Conservation (phyloP, 2,329 filamentous ascomycete genomes). For the Aspergillus sp. region DNA sequence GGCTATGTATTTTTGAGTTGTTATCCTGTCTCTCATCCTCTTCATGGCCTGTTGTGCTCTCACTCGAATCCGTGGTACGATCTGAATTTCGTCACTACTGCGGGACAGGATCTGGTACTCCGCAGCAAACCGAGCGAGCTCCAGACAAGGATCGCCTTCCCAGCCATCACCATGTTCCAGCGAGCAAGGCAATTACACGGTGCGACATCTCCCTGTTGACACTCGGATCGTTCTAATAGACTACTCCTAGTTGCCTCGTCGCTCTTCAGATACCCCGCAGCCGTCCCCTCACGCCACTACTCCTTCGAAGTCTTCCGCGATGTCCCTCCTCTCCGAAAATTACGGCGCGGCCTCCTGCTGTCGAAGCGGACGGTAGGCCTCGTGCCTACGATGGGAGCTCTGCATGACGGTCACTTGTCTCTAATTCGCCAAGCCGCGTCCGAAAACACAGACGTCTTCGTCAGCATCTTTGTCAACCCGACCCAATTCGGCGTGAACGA, state of each 20-base stretch:
- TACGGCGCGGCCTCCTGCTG: constrained; percentile 68
- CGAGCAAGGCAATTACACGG: constrained; percentile 34
- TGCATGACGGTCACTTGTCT: constrained; percentile 89
- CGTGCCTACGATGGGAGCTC: constrained; percentile 95
- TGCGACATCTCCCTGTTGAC: constrained; percentile 24
- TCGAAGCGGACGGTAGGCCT: constrained; percentile 77
- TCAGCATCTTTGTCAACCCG: constrained; percentile 94
- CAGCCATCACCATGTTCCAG: constrained; percentile 34
- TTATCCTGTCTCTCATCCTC: not conserved
- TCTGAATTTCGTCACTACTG: not conserved
- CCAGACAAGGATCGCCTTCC: constrained; percentile 15
- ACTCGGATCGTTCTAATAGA: constrained; percentile 13
- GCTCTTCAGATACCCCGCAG: constrained; percentile 26
- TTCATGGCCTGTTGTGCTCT: not conserved
- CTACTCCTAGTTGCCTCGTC: constrained; percentile 28
- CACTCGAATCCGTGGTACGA: not conserved
- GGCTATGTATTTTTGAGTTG: not conserved
- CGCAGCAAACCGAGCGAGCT: constrained; percentile 17
- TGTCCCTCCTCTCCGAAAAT: constrained; percentile 70
- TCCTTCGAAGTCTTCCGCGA: constrained; percentile 69
- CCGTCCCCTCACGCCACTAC: constrained; percentile 16
- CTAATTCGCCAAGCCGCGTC: constrained; percentile 81
- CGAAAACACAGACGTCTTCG: constrained; percentile 84
- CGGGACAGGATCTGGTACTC: constrained; percentile 4
- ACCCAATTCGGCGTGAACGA: constrained; percentile 92